Evolutionary conservation across 805 yeast species (phyloP).

Genomic region (Zygosaccharomyces rouxii): DNA sequence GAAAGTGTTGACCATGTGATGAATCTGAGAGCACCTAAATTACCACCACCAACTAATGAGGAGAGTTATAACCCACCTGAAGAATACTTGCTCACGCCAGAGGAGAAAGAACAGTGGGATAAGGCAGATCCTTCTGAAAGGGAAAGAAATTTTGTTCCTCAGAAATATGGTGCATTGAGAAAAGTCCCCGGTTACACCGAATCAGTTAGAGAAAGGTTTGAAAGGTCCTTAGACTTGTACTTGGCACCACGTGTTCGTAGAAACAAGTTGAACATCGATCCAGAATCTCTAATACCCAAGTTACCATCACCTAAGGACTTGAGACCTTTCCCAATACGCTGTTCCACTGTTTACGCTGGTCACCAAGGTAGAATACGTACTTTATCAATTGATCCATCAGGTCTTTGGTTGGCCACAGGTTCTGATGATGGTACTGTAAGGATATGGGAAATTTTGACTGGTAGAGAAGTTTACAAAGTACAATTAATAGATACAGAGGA

Average conservation of each 20-base stretch:
- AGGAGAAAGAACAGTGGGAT: conserved; percentile 71
- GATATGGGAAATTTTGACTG: conserved; percentile 95
- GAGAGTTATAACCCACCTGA: conserved; percentile 97
- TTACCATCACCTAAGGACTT: conserved; percentile 95
- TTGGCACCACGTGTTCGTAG: conserved; percentile 94
- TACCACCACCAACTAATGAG: conserved; percentile 94
- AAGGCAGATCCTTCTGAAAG: conserved; percentile 70
- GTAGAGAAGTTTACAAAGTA: conserved; percentile 82
- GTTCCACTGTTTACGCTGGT: conserved; percentile 80
- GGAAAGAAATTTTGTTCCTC: conserved; percentile 74
- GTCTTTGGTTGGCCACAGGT: conserved; percentile 95
- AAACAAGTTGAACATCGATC: conserved; percentile 87
- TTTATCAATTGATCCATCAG: conserved; percentile 79
- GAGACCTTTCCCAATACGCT: conserved; percentile 91
- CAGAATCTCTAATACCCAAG: conserved; percentile 92
- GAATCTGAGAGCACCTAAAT: conserved; percentile 91
- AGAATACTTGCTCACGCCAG: conserved; percentile 78
- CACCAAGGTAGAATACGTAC: conserved; percentile 81
- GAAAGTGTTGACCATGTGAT: conserved; percentile 67
- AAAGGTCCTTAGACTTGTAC: conserved; percentile 88
- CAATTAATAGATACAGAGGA: conserved; percentile 46
- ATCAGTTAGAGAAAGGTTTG: conserved; percentile 83
- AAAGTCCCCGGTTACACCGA: conserved; percentile 92
- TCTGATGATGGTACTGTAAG: conserved; percentile 94
- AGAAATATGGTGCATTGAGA: conserved; percentile 75